phyloP scores from a whole-genome alignment of 345 rosid genomes.

The Sisymbrium altissimum region DNA sequence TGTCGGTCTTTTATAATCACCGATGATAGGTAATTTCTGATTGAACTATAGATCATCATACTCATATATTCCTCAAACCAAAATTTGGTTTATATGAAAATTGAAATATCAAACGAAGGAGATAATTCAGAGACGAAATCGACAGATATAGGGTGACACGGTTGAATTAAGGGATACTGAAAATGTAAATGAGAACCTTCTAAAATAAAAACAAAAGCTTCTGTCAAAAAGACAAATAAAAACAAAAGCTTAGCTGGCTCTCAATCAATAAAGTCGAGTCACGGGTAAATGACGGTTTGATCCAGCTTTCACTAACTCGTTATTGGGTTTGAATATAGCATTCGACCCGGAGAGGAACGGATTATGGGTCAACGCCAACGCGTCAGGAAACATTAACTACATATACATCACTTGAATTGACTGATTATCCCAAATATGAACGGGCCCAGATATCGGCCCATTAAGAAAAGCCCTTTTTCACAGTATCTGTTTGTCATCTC shows the following conservation, averaged over 20 bases:
- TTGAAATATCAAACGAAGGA: not conserved
- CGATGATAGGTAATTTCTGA: no score
- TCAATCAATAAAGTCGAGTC: not conserved
- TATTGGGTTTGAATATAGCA: not conserved
- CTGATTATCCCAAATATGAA: not conserved
- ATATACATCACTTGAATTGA: no score
- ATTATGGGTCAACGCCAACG: not conserved
- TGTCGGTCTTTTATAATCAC: no score
- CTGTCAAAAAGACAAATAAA: not conserved
- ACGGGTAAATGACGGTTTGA: not conserved
- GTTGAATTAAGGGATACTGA: not conserved
- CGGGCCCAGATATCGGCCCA: constrained; percentile 9
- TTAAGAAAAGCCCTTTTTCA: no score
- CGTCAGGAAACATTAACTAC: not conserved
- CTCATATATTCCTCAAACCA: no score
- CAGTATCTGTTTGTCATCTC: no score
- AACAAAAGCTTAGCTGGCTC: not conserved
- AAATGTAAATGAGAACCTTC: not conserved
- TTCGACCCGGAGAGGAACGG: not conserved
- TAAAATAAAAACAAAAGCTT: not conserved
- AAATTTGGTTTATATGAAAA: no score
- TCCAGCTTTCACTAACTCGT: not conserved
- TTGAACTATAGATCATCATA: no score
- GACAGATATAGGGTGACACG: not conserved
- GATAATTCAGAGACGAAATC: not conserved